A percentile compares a stretch with the other conserved stretches of the same genome.
Evolutionary conservation across 202 grass and related monocot species (phyloP).

Genomic region (Zizania palustris): DNA sequence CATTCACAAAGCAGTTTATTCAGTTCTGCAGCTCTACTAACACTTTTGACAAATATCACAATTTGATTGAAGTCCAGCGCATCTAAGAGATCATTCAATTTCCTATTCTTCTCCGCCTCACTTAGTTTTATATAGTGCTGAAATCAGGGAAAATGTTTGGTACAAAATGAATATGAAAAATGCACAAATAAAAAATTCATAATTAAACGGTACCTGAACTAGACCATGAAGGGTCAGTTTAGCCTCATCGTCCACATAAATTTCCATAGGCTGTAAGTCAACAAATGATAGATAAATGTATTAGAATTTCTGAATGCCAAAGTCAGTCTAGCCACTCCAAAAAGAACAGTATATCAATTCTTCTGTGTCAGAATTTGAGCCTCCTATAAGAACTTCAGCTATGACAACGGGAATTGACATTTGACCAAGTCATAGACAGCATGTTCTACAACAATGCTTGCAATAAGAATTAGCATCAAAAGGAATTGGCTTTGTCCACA

Average conservation of each 20-base stretch:
- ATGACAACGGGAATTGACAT: not conserved
- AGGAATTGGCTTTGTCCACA: constrained; percentile 22
- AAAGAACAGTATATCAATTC: constrained; percentile 40
- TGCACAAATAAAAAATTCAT: not conserved
- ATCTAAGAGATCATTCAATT: constrained; percentile 90
- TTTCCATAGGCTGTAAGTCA: constrained; percentile 93
- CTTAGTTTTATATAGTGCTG: constrained; percentile 87
- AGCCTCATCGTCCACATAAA: constrained; percentile 90
- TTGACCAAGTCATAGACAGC: constrained; percentile 20
- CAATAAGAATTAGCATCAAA: constrained; percentile 27
- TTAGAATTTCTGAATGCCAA: constrained; percentile 61
- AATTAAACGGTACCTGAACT: constrained; percentile 61
- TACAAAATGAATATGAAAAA: not conserved
- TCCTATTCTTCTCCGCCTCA: constrained; percentile 86
- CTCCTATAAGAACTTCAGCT: constrained; percentile 37
- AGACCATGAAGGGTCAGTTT: constrained; percentile 88
- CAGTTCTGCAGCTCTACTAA: constrained; percentile 64
- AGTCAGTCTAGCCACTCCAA: constrained; percentile 48
- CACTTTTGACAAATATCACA: constrained; percentile 84
- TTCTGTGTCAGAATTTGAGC: constrained; percentile 28
- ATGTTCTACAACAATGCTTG: constrained; percentile 38
- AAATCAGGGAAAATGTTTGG: not conserved
- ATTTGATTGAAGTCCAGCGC: constrained; percentile 81
- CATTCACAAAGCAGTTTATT: constrained; percentile 77
- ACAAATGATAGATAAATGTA: constrained; percentile 71